These are phyloP conservation scores for Carpinus viminea DNA, from an alignment of 306 rosid species.

Conservation along the genomic window DNA sequence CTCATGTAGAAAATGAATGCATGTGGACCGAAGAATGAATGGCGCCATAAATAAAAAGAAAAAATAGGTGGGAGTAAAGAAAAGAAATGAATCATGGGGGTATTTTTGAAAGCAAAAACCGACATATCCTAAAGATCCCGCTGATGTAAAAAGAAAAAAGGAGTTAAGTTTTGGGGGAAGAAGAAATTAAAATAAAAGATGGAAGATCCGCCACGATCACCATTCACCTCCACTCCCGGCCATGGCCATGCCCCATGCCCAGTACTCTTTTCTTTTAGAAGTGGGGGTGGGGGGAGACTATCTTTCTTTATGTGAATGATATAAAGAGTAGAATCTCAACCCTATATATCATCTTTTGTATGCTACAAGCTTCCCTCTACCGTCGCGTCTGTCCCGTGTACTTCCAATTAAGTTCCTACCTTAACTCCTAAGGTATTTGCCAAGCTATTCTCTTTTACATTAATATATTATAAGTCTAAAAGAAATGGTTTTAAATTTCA, in stretches of 20 bases:
- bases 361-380: slow-evolving; percentile 43
- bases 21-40: slow-evolving; percentile 42
- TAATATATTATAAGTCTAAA: too few species aligned
- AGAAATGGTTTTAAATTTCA: too few species aligned
- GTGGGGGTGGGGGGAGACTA: slow-evolving; percentile 48
- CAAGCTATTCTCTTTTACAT: too few species aligned
- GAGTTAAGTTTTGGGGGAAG: slow-evolving; percentile 5
- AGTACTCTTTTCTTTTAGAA: slow-evolving; percentile 35
- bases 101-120: slow-evolving; percentile 24
- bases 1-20: slow-evolving; percentile 21
- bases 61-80: neutral
- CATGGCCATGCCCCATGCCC: slow-evolving; percentile 25
- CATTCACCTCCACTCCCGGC: neutral
- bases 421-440: slow-evolving; percentile 49
- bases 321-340: slow-evolving; percentile 46
- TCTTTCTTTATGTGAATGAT: slow-evolving; percentile 54
- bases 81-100: slow-evolving; percentile 31
- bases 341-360: slow-evolving; percentile 50
- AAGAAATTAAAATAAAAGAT: slow-evolving; percentile 21
- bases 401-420: slow-evolving; percentile 6
- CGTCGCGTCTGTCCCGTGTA: slow-evolving; percentile 54
- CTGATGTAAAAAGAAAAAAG: slow-evolving; percentile 11
- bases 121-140: slow-evolving; percentile 54
- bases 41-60: slow-evolving; percentile 17
- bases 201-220: slow-evolving; percentile 51